phyloP scores from a whole-genome alignment of 176 grass and related monocot genomes.

The Cymbopogon citratus region DNA sequence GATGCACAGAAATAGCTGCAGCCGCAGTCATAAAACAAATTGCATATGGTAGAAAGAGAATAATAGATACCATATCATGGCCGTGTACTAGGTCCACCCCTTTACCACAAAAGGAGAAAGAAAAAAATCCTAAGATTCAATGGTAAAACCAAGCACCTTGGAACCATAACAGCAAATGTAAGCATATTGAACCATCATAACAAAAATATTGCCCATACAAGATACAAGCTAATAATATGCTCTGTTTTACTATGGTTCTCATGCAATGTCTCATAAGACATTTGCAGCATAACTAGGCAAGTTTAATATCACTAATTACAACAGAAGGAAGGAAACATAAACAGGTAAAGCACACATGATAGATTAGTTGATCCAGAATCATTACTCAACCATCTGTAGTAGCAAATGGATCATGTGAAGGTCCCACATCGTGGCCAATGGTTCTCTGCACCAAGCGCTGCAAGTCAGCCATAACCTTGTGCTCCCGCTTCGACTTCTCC shows the following conservation, averaged over 20 bases:
- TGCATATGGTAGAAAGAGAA: background rate
- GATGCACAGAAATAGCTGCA: too few relatives aligned
- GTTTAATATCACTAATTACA: constrained; percentile 4
- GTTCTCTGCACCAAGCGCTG: constrained; percentile 92
- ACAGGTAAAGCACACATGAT: background rate
- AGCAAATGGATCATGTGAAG: constrained; percentile 82
- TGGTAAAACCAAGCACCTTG: background rate
- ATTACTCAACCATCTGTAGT: constrained; percentile 52
- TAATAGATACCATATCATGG: background rate
- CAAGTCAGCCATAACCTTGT: constrained; percentile 96
- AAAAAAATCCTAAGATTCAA: background rate
- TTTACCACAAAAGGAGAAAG: background rate
- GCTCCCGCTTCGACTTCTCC: constrained; percentile 83
- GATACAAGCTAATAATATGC: constrained; percentile 26
- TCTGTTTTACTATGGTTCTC: background rate
- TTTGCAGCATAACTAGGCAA: background rate
- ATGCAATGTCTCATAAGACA: background rate
- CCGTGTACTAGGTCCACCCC: background rate
- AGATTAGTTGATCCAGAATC: constrained; percentile 20
- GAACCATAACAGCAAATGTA: background rate
- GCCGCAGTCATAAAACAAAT: background rate
- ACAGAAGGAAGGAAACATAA: background rate
- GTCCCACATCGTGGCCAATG: constrained; percentile 72
- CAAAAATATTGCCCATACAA: background rate
- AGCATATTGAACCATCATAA: background rate